Evolutionary conservation across 768 basidiomycete genomes (phyloP).

Genomic region (Boletus rufocinnamomeus): DNA sequence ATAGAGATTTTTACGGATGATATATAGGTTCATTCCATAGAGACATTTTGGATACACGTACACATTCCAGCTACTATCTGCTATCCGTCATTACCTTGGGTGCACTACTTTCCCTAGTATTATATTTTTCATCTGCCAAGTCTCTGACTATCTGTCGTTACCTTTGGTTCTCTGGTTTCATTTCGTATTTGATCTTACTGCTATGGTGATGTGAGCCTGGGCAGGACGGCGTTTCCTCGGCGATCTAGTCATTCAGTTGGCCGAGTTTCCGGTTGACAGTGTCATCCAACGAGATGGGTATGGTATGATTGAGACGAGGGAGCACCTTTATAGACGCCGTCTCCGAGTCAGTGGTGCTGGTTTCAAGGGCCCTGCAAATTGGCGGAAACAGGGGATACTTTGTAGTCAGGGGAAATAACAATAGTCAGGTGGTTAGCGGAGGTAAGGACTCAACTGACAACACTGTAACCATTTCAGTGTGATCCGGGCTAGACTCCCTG

Average conservation of each 20-base stretch:
- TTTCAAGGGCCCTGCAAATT: not conserved
- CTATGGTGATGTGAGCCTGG: not conserved
- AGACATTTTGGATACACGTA: slow-evolving; percentile 4
- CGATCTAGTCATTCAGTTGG: not conserved
- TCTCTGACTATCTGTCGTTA: not conserved
- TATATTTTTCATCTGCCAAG: not conserved
- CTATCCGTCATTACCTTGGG: not conserved
- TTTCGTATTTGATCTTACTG: not conserved
- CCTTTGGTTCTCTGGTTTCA: not conserved
- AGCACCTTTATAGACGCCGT: not conserved
- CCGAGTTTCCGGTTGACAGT: too few relatives aligned
- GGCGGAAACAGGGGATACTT: not conserved
- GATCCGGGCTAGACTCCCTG: too few relatives aligned
- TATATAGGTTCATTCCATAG: not conserved
- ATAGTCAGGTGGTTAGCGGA: not conserved
- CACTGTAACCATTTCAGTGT: too few relatives aligned
- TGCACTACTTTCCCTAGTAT: not conserved
- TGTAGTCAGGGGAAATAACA: not conserved
- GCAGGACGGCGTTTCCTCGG: not conserved
- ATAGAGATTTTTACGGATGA: not conserved
- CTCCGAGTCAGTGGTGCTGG: not conserved
- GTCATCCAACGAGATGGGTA: not conserved
- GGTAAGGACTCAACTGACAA: too few relatives aligned
- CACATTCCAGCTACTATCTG: not conserved
- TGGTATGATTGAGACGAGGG: not conserved